Conservation (phyloP, 129 eudicot genomes). For the Flaveria sonorensis region DNA sequence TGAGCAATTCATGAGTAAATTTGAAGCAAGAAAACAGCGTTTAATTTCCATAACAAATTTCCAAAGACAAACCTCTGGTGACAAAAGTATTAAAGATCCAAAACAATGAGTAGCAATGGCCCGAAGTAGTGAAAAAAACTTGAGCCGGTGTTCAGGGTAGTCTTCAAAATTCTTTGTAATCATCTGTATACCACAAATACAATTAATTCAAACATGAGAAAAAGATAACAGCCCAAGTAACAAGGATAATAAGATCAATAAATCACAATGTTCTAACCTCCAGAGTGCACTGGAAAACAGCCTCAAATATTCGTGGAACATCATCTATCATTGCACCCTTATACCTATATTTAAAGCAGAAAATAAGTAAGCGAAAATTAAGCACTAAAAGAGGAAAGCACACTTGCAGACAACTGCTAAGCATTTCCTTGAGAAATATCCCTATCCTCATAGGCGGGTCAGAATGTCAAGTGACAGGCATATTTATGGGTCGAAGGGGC, state of each 20-base stretch:
- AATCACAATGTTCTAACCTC: constrained; percentile 56
- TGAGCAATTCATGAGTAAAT: neutral
- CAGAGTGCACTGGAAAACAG: constrained; percentile 90
- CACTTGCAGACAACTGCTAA: neutral
- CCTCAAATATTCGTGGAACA: constrained; percentile 95
- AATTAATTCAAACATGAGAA: constrained; percentile 14
- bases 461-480: neutral
- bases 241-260: neutral
- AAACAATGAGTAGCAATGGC: constrained; percentile 96
- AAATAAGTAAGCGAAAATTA: neutral
- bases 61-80: constrained; percentile 67
- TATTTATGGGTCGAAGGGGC: neutral
- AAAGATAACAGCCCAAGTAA: constrained; percentile 4
- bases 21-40: neutral
- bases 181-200: constrained; percentile 58
- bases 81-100: constrained; percentile 78
- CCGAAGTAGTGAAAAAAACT: constrained; percentile 88
- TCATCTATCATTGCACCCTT: constrained; percentile 93
- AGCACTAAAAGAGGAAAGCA: neutral
- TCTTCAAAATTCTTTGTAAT: constrained; percentile 97
- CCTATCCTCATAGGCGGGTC: neutral
- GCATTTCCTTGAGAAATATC: neutral
- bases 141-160: constrained; percentile 98
- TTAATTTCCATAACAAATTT: neutral
- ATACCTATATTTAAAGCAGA: constrained; percentile 52